phyloP scores from a whole-genome alignment of 257 asterid genomes.

The Solanum commersonii region DNA sequence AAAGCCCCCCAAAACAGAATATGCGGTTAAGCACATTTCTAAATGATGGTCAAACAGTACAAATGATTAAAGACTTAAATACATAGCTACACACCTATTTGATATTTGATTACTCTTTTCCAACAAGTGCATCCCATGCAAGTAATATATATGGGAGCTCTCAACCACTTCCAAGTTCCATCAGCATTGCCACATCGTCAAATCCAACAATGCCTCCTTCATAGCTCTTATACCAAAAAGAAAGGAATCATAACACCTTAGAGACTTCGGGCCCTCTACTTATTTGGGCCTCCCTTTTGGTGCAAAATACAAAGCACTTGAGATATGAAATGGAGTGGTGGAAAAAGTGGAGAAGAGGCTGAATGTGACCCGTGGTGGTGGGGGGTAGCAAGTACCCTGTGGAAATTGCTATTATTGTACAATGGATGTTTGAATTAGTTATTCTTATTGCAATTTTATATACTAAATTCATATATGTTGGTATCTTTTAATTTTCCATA shows the following conservation, averaged over 20 bases:
- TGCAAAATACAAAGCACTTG: neutral
- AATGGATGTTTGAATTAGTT: neutral
- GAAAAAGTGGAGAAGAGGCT: neutral
- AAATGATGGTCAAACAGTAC: neutral
- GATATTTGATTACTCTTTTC: neutral
- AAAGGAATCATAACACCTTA: neutral
- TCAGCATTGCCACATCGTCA: neutral
- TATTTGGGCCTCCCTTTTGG: neutral
- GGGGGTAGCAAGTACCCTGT: neutral
- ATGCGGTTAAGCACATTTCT: neutral
- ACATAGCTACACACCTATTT: neutral
- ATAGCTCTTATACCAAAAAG: neutral
- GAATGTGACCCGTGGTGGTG: neutral
- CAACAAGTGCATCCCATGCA: neutral
- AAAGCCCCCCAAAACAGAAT: neutral
- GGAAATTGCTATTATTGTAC: neutral
- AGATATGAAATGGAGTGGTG: neutral
- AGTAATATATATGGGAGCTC: neutral
- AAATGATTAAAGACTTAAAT: neutral
- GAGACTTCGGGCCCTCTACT: neutral
- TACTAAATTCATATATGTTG: neutral
- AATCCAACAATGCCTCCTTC: neutral
- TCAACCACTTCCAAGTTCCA: neutral
- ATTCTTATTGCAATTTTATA: neutral
- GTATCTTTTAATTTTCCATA: neutral